Base-by-base conservation (phyloP, 2,329 filamentous ascomycete genomes). In the Monosporascus ibericus region DNA sequence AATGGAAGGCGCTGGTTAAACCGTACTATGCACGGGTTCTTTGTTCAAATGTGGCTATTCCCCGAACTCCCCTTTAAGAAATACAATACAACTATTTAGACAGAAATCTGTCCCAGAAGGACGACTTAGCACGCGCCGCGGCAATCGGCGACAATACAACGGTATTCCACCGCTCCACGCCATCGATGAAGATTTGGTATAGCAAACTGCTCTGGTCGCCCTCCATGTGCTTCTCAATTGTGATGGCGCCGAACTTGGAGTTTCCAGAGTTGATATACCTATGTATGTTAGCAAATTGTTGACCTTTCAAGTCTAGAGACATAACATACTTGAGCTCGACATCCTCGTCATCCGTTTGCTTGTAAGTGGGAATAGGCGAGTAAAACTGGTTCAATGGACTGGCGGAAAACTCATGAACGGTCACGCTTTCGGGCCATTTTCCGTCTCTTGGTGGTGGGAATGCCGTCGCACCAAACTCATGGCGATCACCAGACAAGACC, bases 321-420 rank as follows among this genome's bases (percentile, higher is more conserved):
- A 14, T n/a, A 18, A 81, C 80, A 75, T 81, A 95, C 83, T 92
- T 90, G 58, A 97, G 78, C 65, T 86, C 79, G 11, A 96, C 82
- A 70, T 97, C 94, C 60, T 92, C 84, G 1, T 85, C 79, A 59
- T 95, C 90, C 1, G 79, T 82, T 70, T 96, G 90, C 59, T 77
- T 78, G 69, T 97, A 99, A 0, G 90, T 92, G 2, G 86, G 80
- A 24, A 92, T 73, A 0, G 94, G 94, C 5, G 94, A 80, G 60
- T 94, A 96, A 66, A 99, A 99, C 78, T 97, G 95, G 67, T 86
- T 95, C 49, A 99, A 68, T 0, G 94, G 94, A 51, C 89, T 94
- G 1, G 88, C 91, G 24, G 89, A 94, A 70, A 96, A 97, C 68
- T 99, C 94, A 62, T 95, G 87, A 0, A 95, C 88, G 0, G 85